phyloP scores from a whole-genome alignment of 2,329 filamentous ascomycete species.

The Madurella fahalii region DNA sequence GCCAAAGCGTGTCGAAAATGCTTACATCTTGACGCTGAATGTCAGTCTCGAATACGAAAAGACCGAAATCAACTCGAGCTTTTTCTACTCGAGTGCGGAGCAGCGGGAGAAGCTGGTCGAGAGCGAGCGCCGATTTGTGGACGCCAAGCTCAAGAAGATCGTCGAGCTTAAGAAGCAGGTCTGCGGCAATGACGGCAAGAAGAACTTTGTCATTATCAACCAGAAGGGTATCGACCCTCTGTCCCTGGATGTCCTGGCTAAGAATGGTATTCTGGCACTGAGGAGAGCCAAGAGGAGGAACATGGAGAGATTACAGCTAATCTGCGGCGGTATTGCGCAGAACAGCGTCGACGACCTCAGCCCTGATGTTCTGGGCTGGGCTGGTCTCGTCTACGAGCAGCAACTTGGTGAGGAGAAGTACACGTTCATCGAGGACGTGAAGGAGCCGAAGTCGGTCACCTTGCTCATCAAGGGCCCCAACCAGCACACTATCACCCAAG shows the following conservation, averaged over 20 bases:
- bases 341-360: slow-evolving; percentile 95
- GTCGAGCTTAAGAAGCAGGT: slow-evolving; percentile 97
- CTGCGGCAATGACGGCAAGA: slow-evolving; percentile 87
- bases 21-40: slow-evolving; percentile 90
- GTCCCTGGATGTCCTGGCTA: slow-evolving; percentile 90
- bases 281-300: slow-evolving; percentile 95
- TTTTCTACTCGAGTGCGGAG: slow-evolving; percentile 97
- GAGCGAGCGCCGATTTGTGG: slow-evolving; percentile 91
- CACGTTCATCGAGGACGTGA: slow-evolving; percentile 97
- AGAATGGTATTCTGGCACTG: slow-evolving; percentile 95
- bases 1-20: slow-evolving; percentile 94
- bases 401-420: slow-evolving; percentile 98
- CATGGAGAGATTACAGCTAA: slow-evolving; percentile 95
- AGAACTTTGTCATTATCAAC: slow-evolving; percentile 97
- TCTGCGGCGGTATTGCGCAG: slow-evolving; percentile 86
- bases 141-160: slow-evolving; percentile 95
- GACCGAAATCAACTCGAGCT: slow-evolving; percentile 97
- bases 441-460: slow-evolving; percentile 97
- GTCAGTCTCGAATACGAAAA: slow-evolving; percentile 98
- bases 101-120: slow-evolving; percentile 98
- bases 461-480: slow-evolving; percentile 98
- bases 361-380: slow-evolving; percentile 89
- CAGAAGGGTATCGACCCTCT: slow-evolving; percentile 98
- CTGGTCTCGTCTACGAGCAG: slow-evolving; percentile 94
- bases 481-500: slow-evolving; percentile 91